Evolutionary conservation across 1,139 yeast genomes (phyloP), one percentile per base, ranked within the genome.

Genomic region (Pneumocystis jirovecii): DNA sequence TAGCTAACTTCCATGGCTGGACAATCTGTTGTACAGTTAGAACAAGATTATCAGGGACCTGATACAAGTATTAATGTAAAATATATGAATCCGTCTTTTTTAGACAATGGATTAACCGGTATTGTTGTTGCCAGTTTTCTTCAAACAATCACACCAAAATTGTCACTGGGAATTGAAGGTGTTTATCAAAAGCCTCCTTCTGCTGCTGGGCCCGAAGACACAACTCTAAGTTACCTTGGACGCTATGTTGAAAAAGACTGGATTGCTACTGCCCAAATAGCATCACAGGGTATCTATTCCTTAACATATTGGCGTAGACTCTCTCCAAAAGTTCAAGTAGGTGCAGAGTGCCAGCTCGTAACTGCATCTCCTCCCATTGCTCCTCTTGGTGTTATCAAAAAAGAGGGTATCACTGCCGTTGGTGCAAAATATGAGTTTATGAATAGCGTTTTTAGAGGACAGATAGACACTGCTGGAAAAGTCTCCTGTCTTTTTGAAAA

Each of bases 351-450:
- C 67, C 88, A 89, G 72, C 76, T 93, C 72, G 83, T 86, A 69
- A 82, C 87, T 70, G 83, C 87, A 70, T 95, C 88, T 76, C 72
- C 78, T 76, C 75, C 89, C 79, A 81, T 86, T 82, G 91, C 90
- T 68, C 84, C 88, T 66, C 89, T 95, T 69, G 84, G 89, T 89
- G 66, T 81, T 82, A 73, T 87, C 86, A 77, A 91, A 96, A 81
- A 89, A 68, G 97, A 91, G 75, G 97, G 96, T 73, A 83, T 83
- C 72, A 91, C 99, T 72, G 88, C 97, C 69, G 77, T 93, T 67
- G 98, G 97, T 78, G 96, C 97, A 73, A 93, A 91, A 80, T 93
- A 93, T 78, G 98, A 93, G 80, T 95, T 90, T 83, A 90, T 97
- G 80, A 95, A 90, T 78, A 86, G 96, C 68, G 86, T 89, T 66